Percentiles rank a stretch among this genome's conserved stretches.
phyloP scores from a whole-genome alignment of 2,329 filamentous ascomycete genomes.

The Zasmidium angulare region DNA sequence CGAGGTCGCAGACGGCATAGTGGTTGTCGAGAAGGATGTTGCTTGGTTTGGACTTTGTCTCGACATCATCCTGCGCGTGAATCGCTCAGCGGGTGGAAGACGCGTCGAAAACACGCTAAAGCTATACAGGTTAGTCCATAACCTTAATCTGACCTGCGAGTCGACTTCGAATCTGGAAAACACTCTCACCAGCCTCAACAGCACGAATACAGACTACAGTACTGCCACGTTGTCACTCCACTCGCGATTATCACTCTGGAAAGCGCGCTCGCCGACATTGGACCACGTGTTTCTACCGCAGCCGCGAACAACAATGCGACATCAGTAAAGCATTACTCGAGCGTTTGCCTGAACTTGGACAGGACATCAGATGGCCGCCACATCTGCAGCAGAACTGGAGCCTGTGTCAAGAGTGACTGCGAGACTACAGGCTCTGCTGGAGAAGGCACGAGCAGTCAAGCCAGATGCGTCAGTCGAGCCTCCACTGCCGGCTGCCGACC shows the following conservation, averaged over 20 bases:
- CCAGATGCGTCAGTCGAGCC: conserved; percentile 44
- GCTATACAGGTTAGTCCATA: background rate
- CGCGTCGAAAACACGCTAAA: conserved; percentile 8
- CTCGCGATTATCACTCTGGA: too few relatives aligned
- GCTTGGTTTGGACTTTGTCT: too few relatives aligned
- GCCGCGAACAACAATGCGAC: too few relatives aligned
- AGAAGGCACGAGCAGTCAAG: conserved; percentile 42
- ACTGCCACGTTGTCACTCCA: too few relatives aligned
- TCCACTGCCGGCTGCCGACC: conserved; percentile 42
- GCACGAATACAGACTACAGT: background rate
- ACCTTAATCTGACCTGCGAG: background rate
- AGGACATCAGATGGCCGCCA: conserved; percentile 25
- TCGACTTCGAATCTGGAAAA: background rate
- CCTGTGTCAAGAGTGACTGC: conserved; percentile 26
- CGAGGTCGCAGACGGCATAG: conserved; percentile 33
- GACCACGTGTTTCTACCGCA: too few relatives aligned
- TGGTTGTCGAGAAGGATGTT: conserved; percentile 8
- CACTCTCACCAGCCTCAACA: background rate
- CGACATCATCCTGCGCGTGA: background rate
- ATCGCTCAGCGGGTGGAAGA: background rate
- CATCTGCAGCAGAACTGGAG: conserved; percentile 27
- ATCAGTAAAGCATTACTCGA: too few relatives aligned
- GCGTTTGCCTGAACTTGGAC: background rate
- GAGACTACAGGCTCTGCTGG: conserved; percentile 42
- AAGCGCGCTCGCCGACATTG: too few relatives aligned